Percentiles rank a stretch among this genome's conserved stretches.
Conservation (phyloP, 2,329 filamentous ascomycete genomes). For the Thielaviopsis punctulata region DNA sequence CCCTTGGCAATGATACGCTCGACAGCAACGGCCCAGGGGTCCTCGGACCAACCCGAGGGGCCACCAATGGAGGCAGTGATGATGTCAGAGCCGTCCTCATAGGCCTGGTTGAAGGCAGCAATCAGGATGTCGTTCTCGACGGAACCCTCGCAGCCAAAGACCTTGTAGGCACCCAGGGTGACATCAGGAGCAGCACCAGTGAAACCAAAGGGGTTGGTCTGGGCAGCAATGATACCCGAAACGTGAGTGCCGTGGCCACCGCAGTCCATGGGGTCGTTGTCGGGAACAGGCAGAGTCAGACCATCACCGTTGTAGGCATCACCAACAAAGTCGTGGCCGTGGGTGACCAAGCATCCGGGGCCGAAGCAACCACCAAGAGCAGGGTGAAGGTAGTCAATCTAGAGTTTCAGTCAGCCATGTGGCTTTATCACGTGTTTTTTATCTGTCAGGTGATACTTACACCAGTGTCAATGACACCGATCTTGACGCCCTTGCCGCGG, state of each 20-base stretch:
- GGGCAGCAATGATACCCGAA: slow-evolving; percentile 44
- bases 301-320: slow-evolving; percentile 28
- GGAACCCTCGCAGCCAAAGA: slow-evolving; percentile 36
- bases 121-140: slow-evolving; percentile 40
- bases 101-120: slow-evolving; percentile 40
- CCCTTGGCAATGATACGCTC: slow-evolving; percentile 35
- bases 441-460: slow-evolving; percentile 21
- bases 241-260: slow-evolving; percentile 44
- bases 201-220: slow-evolving; percentile 27
- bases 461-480: slow-evolving; percentile 37
- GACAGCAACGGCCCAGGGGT: slow-evolving; percentile 32
- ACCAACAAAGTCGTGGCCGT: slow-evolving; percentile 40
- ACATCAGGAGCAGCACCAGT: slow-evolving; percentile 40
- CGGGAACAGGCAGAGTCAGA: slow-evolving; percentile 22
- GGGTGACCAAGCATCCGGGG: slow-evolving; percentile 36
- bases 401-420: neutral
- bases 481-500: slow-evolving; percentile 33
- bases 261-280: slow-evolving; percentile 37
- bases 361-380: slow-evolving; percentile 49
- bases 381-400: slow-evolving; percentile 45
- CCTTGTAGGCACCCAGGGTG: slow-evolving; percentile 36
- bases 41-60: slow-evolving; percentile 33
- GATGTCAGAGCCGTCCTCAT: slow-evolving; percentile 38
- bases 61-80: slow-evolving; percentile 39
- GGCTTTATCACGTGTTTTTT: neutral